A percentile compares a stretch with the other conserved stretches of the same genome.
Evolutionary conservation across 129 eudicot species (phyloP).

Genomic region (Escallonia herrerae): DNA sequence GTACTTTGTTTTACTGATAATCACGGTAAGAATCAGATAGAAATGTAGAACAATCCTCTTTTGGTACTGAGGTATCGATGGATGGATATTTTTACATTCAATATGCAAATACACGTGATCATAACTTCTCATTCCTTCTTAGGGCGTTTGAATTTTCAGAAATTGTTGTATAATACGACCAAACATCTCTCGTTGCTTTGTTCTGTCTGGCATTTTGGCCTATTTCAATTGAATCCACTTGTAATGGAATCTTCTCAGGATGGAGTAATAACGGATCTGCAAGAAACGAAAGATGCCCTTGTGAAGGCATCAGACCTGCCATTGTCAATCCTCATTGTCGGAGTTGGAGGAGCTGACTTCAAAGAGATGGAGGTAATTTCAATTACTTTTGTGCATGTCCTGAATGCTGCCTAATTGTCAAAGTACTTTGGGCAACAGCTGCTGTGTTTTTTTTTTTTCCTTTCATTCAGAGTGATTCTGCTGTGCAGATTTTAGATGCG

Average conservation of each 20-base stretch:
- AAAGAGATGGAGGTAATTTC: slow-evolving; percentile 95
- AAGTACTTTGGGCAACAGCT: background rate
- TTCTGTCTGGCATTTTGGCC: background rate
- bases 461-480: slow-evolving; percentile 1
- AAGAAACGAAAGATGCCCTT: slow-evolving; percentile 96
- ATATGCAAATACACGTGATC: no score
- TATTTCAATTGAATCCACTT: slow-evolving; percentile 1
- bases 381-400: slow-evolving; percentile 12
- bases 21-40: slow-evolving; percentile 51
- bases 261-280: slow-evolving; percentile 97
- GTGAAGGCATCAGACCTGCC: slow-evolving; percentile 97
- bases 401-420: slow-evolving; percentile 3
- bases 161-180: background rate
- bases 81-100: background rate
- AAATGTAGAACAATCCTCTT: background rate
- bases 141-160: background rate
- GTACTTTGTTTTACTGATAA: slow-evolving; percentile 78
- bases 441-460: slow-evolving; percentile 3
- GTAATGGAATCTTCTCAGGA: slow-evolving; percentile 41
- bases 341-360: slow-evolving; percentile 98
- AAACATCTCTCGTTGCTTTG: background rate
- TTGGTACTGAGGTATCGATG: background rate
- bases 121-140: background rate
- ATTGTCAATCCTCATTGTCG: slow-evolving; percentile 87
- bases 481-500: slow-evolving; percentile 70